These are phyloP conservation scores for Macadamia integrifolia DNA, from an alignment of 164 flowering plant species.

Conservation along the genomic window DNA sequence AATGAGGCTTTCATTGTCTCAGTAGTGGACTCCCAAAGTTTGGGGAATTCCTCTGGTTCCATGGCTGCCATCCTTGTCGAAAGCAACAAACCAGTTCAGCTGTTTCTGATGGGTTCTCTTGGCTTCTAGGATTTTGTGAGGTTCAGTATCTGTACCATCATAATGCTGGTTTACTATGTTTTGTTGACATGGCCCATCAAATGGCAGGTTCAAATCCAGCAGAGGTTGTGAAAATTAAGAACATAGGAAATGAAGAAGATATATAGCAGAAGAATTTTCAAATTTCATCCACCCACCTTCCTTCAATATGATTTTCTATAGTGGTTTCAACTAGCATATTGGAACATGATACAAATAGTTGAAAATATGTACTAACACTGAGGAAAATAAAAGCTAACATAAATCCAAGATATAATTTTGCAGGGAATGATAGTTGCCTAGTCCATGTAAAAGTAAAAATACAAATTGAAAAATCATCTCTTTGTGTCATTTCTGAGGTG, in stretches of 20 bases:
- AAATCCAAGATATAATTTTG: no score
- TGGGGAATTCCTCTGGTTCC: constrained; percentile 79
- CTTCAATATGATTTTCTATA: no score
- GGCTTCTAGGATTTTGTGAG: constrained; percentile 33
- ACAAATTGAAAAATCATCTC: no score
- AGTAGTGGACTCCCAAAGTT: constrained; percentile 38
- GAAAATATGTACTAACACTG: no score
- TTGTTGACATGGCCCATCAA: constrained; percentile 51
- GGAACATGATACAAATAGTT: no score
- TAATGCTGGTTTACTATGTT: constrained; percentile 51
- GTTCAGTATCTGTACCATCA: constrained; percentile 45
- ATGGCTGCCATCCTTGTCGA: constrained; percentile 59
- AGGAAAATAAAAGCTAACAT: no score
- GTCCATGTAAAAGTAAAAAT: no score
- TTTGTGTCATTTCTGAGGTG: no score
- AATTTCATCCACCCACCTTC: not conserved
- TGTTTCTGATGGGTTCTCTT: constrained; percentile 60
- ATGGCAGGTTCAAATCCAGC: not conserved
- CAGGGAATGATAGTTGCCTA: no score
- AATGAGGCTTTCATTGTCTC: constrained; percentile 29
- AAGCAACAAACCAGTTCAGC: constrained; percentile 30
- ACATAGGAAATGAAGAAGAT: constrained; percentile 3
- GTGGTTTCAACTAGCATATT: no score
- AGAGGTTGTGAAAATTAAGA: constrained; percentile 8
- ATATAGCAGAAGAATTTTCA: not conserved